Conservation (phyloP, 345 rosid species). For the Erodium maritimum region DNA sequence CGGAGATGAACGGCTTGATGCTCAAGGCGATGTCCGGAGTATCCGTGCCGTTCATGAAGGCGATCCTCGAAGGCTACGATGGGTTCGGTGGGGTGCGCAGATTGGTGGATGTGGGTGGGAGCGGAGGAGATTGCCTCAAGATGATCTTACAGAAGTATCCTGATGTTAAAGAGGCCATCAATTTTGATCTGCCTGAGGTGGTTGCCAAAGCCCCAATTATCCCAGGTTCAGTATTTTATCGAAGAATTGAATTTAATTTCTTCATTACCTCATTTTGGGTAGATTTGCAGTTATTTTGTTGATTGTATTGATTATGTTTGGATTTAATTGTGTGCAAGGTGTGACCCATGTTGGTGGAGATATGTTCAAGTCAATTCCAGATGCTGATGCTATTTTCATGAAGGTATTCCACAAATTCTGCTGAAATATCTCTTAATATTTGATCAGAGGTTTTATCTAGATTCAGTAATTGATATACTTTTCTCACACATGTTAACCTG, state of each 20-base stretch:
- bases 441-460: too few species aligned
- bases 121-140: slow-evolving; percentile 82
- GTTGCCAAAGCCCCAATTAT: slow-evolving; percentile 62
- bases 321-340: slow-evolving; percentile 15
- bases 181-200: slow-evolving; percentile 83
- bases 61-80: slow-evolving; percentile 48
- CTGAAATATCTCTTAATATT: not conserved
- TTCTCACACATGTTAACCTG: not conserved
- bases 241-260: too few species aligned
- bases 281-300: too few species aligned
- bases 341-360: slow-evolving; percentile 58
- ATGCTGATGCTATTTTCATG: slow-evolving; percentile 64
- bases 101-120: slow-evolving; percentile 88
- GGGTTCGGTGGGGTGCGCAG: slow-evolving; percentile 45
- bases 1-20: slow-evolving; percentile 81
- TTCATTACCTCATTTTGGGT: too few species aligned
- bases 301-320: not conserved
- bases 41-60: slow-evolving; percentile 80
- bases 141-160: slow-evolving; percentile 57
- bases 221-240: slow-evolving; percentile 34
- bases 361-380: slow-evolving; percentile 58
- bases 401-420: slow-evolving; percentile 26
- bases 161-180: slow-evolving; percentile 41
- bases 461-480: too few species aligned
- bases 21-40: slow-evolving; percentile 83